A percentile compares a stretch with the other conserved stretches of the same genome.
phyloP scores from a whole-genome alignment of 306 rosid genomes.

The Albizia julibrissin region DNA sequence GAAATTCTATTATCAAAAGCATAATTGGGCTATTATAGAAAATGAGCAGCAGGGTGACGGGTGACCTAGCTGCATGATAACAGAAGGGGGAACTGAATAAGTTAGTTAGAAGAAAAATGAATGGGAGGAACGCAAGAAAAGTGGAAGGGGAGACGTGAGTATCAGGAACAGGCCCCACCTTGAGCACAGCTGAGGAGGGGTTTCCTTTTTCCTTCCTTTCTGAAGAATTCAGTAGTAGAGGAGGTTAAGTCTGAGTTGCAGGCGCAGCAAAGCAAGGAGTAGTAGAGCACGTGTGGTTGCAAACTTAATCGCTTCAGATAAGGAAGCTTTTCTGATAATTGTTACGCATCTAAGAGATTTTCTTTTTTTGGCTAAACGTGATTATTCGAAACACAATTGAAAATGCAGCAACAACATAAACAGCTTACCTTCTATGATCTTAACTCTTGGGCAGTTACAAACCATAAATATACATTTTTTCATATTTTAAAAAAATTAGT shows the following conservation, averaged over 20 bases:
- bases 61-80: not conserved
- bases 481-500: not conserved
- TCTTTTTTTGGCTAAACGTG: not conserved
- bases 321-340: not conserved
- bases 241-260: not conserved
- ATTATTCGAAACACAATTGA: not conserved
- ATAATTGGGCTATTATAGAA: not conserved
- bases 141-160: not conserved
- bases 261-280: not conserved
- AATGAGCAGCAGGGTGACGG: not conserved
- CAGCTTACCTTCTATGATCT: not conserved
- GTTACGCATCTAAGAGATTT: constrained; percentile 9
- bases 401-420: not conserved
- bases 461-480: not conserved
- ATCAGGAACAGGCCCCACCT: not conserved
- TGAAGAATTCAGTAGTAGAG: not conserved
- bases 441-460: not conserved
- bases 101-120: not conserved
- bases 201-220: not conserved
- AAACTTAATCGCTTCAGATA: not conserved
- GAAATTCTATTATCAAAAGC: not conserved
- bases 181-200: not conserved
- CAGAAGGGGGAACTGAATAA: not conserved
- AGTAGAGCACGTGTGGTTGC: not conserved
- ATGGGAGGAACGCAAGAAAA: not conserved